Percentiles rank a stretch among this genome's conserved stretches.
phyloP scores from a whole-genome alignment of 1,139 yeast genomes.

The Kluyveromyces sp. region DNA sequence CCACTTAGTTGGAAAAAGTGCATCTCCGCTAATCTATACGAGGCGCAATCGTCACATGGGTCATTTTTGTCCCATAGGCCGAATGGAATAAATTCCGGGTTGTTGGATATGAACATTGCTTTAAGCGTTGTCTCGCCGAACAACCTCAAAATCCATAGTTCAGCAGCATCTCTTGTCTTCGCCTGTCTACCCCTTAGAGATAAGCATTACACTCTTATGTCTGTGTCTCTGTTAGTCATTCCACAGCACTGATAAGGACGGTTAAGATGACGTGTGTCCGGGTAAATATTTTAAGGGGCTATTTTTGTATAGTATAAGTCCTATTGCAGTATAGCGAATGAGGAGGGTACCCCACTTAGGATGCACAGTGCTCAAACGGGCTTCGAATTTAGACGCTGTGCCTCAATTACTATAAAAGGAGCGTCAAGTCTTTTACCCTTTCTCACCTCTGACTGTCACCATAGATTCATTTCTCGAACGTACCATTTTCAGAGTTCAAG shows the following conservation, averaged over 20 bases:
- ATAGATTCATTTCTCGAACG: background rate
- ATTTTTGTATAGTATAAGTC: background rate
- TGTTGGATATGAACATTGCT: too few relatives aligned
- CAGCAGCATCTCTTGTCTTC: too few relatives aligned
- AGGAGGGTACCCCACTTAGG: background rate
- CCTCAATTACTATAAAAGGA: background rate
- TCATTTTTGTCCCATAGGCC: too few relatives aligned
- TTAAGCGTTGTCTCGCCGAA: too few relatives aligned
- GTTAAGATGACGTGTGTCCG: background rate
- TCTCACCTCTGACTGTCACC: background rate
- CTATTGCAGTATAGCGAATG: background rate
- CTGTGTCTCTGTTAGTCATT: too few relatives aligned
- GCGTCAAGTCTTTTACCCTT: background rate
- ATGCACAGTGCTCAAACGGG: too few relatives aligned
- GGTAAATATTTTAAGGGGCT: background rate
- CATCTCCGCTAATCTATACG: background rate
- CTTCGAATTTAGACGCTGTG: background rate
- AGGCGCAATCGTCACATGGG: background rate
- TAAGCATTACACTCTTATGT: too few relatives aligned
- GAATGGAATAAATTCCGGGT: too few relatives aligned
- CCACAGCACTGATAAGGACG: background rate
- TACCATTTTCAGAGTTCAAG: too few relatives aligned
- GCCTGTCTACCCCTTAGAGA: too few relatives aligned
- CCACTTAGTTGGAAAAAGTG: constrained; percentile 8
- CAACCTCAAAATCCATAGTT: too few relatives aligned